Base-by-base conservation (phyloP, 2,329 filamentous ascomycete genomes). In the Lachnum nothofagi region DNA sequence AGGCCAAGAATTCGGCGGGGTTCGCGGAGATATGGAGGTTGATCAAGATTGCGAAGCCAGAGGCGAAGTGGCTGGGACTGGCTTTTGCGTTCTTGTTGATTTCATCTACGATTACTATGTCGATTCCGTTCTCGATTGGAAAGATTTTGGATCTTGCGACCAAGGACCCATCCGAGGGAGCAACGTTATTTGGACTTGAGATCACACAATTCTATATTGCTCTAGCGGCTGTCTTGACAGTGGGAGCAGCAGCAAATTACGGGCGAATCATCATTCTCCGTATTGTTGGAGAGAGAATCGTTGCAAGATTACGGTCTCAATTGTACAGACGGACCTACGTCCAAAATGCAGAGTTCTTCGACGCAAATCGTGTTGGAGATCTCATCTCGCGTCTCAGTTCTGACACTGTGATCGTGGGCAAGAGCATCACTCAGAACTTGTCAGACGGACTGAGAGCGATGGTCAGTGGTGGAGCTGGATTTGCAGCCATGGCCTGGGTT, bases 271-370 rank as follows among this genome's bases (percentile, higher is more conserved):
- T 97, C 49, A 84, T 97, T 46, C 78, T 98, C 19, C 83, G 93
- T 22, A 93, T 97, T 53, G 88, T 98, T 6, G 94, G 93, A 55
- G 93, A 98, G 69, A 80, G 93, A 35, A 93, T 98, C 50, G 93
- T 98, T 46, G 85, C 91, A 9, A 82, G 91, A 59, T 76, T 98
- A 47, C 82, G 93, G 52, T 91, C 91, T 14, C 86, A 89, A 64
- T 80, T 98, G 3, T 98, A 95, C 72, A 82, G 89, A 57, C 82
- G 86, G 56, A 98, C 93, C 0, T 95, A 94, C 60, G 79, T 93
- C n/a, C 93, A 98, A 67, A 93, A 98, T 67, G 93, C 93, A 50
- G 93, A 97, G 64, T 98, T 98, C 72, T 98, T 98, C 64, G 93
- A 98, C 66, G 93, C 93, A 33, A 98, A 98, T 70, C 81, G 93